Evolutionary conservation across 129 eudicot species (phyloP), one percentile per base, ranked within the genome.

Genomic region (Escallonia herrerae): DNA sequence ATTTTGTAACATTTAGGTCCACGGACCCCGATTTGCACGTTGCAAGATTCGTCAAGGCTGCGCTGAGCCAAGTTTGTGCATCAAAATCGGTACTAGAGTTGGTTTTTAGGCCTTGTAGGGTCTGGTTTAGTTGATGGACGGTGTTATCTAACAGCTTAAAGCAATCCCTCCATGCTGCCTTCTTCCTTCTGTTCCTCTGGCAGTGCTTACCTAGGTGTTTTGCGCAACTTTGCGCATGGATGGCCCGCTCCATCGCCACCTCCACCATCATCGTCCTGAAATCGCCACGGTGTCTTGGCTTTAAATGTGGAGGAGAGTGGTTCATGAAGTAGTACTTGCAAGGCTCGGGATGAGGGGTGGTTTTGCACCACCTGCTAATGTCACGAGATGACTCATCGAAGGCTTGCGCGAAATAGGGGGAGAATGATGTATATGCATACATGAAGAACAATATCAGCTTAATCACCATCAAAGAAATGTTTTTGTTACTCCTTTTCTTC

Each of bases 1-100:
- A 82, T 7, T 78, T 77, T 0, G 87, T 55, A 3, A 89, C 74
- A 14, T 89, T 85, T 43, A 82, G 65, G 40, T 85, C 90, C 37
- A 3, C 58, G 7, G 90, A 80, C 11, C 96, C 87, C 13, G 77
- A 56, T 6, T 76, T 69, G 71, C 96, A 89, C 7, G 84, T 85
- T 15, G 85, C 93, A 56, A 89, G 76, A 75, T 89, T 80, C 40
- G 96, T 85, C 14, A 89, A 64, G 15, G 93, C 83, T 4, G 96
- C 75, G 52, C 96, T 89, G 7, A 89, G 85, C 96, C 96, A 89
- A 11, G 96, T 89, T 43, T 89, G 96, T 1, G 85, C 81, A 49
- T 91, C 97, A 33, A 78, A 80, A 15, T 73, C 70, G 7, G 87
- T 70, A 10, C 66, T 77, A 7, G 14, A 56, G 57, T 87, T 79